Conservation (phyloP, 2,329 filamentous ascomycete species). For the Parascedosporium putredinis region DNA sequence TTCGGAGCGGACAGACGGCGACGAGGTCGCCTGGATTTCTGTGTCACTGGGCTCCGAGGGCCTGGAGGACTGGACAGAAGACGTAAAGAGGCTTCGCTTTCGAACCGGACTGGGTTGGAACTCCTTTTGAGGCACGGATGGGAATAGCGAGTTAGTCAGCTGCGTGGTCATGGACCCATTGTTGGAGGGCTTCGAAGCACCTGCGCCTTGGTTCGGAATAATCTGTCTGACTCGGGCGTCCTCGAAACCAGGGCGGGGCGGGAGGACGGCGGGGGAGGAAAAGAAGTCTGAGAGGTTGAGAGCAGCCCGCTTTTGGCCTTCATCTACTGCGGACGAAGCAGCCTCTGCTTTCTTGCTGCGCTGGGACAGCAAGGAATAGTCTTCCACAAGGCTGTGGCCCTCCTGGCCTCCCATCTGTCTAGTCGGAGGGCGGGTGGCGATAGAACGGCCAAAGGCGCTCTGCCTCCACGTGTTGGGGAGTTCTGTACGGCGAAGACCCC, state of each 20-base stretch:
- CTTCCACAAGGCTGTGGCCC: constrained; percentile 18
- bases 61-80: constrained; percentile 14
- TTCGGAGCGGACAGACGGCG: constrained; percentile 13
- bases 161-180: constrained; percentile 15
- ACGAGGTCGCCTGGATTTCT: neutral
- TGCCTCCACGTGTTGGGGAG: constrained; percentile 7
- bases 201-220: neutral
- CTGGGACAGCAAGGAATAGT: constrained; percentile 33
- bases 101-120: constrained; percentile 21
- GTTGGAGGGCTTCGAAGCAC: constrained; percentile 7
- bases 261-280: constrained; percentile 40
- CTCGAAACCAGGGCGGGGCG: constrained; percentile 12
- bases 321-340: constrained; percentile 12
- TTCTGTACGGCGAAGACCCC: neutral
- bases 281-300: constrained; percentile 46
- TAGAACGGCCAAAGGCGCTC: neutral
- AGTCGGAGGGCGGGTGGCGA: neutral
- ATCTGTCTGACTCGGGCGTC: neutral
- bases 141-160: constrained; percentile 28
- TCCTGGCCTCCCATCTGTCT: neutral
- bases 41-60: constrained; percentile 4
- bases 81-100: constrained; percentile 25
- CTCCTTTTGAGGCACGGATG: constrained; percentile 22
- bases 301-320: constrained; percentile 19
- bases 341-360: constrained; percentile 11